Evolutionary conservation across 129 eudicot genomes (phyloP).

Genomic region (Lactuca sativa): DNA sequence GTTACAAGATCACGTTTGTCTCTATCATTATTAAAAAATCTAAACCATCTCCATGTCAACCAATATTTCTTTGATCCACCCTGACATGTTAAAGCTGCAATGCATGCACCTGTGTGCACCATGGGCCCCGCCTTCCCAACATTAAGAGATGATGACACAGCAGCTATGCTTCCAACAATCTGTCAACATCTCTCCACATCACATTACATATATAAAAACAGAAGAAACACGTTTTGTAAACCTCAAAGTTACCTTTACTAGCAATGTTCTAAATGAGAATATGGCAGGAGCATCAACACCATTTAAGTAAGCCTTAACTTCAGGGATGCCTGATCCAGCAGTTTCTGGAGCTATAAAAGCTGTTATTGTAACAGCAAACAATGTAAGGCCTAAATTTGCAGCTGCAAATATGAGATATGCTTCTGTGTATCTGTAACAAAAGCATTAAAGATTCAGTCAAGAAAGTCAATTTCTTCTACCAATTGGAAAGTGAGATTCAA

Average conservation of each 20-base stretch:
- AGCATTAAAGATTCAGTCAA: constrained; percentile 13
- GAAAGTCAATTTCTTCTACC: not conserved
- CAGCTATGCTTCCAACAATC: constrained; percentile 87
- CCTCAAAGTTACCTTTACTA: constrained; percentile 57
- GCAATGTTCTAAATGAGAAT: constrained; percentile 63
- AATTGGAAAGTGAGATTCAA: not conserved
- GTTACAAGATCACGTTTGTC: constrained; percentile 93
- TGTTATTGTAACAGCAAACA: constrained; percentile 70
- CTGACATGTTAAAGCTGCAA: constrained; percentile 78
- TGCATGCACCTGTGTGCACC: constrained; percentile 86
- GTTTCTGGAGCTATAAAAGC: constrained; percentile 84
- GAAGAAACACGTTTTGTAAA: not conserved
- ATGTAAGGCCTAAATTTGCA: constrained; percentile 73
- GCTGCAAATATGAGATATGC: constrained; percentile 75
- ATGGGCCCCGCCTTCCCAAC: constrained; percentile 97
- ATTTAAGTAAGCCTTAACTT: constrained; percentile 94
- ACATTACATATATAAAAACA: not conserved
- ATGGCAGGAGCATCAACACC: constrained; percentile 96
- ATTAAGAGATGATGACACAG: constrained; percentile 82
- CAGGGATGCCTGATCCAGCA: constrained; percentile 97
- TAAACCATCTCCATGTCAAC: constrained; percentile 86
- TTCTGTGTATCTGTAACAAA: constrained; percentile 48
- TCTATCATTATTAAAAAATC: constrained; percentile 74
- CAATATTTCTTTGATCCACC: constrained; percentile 81
- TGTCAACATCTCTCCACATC: constrained; percentile 35